phyloP scores from a whole-genome alignment of 1,139 yeast genomes.

The Hanseniaspora gamundiae region DNA sequence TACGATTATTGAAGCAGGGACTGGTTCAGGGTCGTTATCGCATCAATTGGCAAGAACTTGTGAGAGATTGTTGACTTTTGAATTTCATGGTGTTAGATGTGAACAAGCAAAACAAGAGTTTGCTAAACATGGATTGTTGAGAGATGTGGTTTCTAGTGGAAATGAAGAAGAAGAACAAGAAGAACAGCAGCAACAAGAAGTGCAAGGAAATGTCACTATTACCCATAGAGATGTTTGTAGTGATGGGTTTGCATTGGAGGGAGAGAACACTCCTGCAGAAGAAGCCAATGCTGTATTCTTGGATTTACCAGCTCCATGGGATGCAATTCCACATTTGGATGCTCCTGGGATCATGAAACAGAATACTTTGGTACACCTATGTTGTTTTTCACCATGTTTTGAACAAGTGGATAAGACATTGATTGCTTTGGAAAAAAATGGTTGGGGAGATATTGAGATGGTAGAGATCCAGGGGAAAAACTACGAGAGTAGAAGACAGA shows the following conservation, averaged over 20 bases:
- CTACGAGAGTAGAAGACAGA: slow-evolving; percentile 86
- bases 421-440: slow-evolving; percentile 55
- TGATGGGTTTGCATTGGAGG: slow-evolving; percentile 58
- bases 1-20: slow-evolving; percentile 88
- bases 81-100: slow-evolving; percentile 79
- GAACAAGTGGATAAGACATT: slow-evolving; percentile 91
- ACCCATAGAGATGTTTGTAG: slow-evolving; percentile 91
- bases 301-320: slow-evolving; percentile 97
- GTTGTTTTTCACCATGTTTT: slow-evolving; percentile 96
- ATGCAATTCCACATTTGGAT: slow-evolving; percentile 70
- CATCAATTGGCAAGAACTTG: slow-evolving; percentile 85
- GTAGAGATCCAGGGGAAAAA: slow-evolving; percentile 78
- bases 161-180: no score
- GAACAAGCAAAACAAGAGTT: slow-evolving; percentile 72
- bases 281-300: slow-evolving; percentile 67
- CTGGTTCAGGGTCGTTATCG: slow-evolving; percentile 93
- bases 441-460: slow-evolving; percentile 89
- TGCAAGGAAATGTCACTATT: slow-evolving; percentile 34
- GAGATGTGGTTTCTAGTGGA: no score
- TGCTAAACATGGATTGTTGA: slow-evolving; percentile 50
- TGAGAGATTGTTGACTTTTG: slow-evolving; percentile 73
- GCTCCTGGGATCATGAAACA: slow-evolving; percentile 39
- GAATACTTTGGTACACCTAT: slow-evolving; percentile 47
- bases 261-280: slow-evolving; percentile 25
- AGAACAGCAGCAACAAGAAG: slow-evolving; percentile 3